Evolutionary conservation across 768 basidiomycete species (phyloP), one percentile per base, ranked within the genome.

Genomic region (Phylloporus sp.): DNA sequence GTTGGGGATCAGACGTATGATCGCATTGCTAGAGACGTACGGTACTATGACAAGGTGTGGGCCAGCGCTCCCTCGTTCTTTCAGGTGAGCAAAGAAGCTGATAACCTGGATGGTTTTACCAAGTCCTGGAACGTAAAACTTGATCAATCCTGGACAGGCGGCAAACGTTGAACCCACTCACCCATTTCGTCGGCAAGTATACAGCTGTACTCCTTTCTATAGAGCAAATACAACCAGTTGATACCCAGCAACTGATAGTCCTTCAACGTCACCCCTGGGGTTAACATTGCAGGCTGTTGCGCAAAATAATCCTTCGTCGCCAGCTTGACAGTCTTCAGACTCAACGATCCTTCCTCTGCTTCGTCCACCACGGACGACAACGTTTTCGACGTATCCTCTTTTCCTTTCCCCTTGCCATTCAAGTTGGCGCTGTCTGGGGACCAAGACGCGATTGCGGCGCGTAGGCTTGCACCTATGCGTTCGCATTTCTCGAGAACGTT

Each of bases 171-270:
- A 33, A 41, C 21, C 33, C 26, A 75, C 80, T 57, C 67, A 90
- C 95, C 95, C 96, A 99, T 99, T 67, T 99, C 96, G 66, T 99
- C 96, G 3, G 96, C 96, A 34, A 99, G 77, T 61, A 99, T 98
- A 66, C 95, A 97, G 53, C 91, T 94, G 41, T 88, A 76, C 48
- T 78, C 77, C 58, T 79, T 82, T 48, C 74, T 76, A 66, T 92
- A 93, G 42, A 98, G 71, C 18, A 98, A 69, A 67, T 90, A 82
- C 53, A 99, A 72, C 96, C 96, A 99, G 64, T 98, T 99, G 44
- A 99, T 77, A n/a, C 96, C 96, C 47, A 97, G 75, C 48, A 98
- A 72, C 67, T 99, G 95, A 65, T 99, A 99, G 56, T 95, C 94
- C 72, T 99, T 99, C 59, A 99, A 72, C 58, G 72, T 74, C 48